Percentiles rank a stretch among this genome's conserved stretches.
phyloP scores from a whole-genome alignment of 306 rosid species.

The Hippophae rhamnoides region DNA sequence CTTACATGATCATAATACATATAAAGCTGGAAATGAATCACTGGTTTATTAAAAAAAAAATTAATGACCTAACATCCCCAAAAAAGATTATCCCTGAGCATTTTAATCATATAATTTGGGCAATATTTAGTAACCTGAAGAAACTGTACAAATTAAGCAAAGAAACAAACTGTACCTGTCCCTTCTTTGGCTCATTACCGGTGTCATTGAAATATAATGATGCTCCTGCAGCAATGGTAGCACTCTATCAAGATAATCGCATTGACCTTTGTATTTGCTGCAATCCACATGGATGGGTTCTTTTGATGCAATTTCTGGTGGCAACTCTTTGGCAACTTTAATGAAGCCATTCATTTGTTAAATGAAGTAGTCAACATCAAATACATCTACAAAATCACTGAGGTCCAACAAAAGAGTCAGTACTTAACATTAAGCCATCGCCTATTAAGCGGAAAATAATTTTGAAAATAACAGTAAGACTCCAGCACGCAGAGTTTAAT shows the following conservation, averaged over 20 bases:
- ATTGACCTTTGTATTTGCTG: constrained; percentile 88
- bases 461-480: background rate
- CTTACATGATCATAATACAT: background rate
- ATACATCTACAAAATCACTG: constrained; percentile 91
- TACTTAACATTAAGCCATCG: background rate
- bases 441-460: background rate
- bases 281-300: constrained; percentile 74
- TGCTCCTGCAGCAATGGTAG: constrained; percentile 69
- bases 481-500: background rate
- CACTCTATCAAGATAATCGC: constrained; percentile 76
- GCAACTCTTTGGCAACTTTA: constrained; percentile 62
- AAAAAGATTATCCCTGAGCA: background rate
- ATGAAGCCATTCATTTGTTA: constrained; percentile 59
- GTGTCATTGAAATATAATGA: constrained; percentile 72
- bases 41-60: background rate
- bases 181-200: constrained; percentile 89
- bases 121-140: background rate
- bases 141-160: background rate
- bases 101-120: background rate
- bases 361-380: constrained; percentile 75
- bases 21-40: background rate
- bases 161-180: constrained; percentile 50
- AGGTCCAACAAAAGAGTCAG: constrained; percentile 20
- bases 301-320: constrained; percentile 49
- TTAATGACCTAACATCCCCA: too few relatives aligned